These are phyloP conservation scores for Talaromyces proteolyticus DNA, from an alignment of 495 filamentous ascomycete species.

Conservation along the genomic window DNA sequence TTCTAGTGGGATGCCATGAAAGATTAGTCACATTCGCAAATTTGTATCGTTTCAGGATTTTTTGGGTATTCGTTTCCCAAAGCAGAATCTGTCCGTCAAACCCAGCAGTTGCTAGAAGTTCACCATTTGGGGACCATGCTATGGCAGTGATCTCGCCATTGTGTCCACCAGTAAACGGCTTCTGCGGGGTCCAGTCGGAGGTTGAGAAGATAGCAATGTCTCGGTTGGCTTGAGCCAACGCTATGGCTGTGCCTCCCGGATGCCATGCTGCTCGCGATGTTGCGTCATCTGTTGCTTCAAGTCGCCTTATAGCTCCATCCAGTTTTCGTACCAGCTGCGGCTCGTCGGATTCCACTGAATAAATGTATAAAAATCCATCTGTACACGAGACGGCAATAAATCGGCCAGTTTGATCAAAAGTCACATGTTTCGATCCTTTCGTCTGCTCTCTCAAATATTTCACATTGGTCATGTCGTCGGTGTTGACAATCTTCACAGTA, in stretches of 20 bases:
- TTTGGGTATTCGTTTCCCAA: constrained; percentile 88
- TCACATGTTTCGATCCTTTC: constrained; percentile 81
- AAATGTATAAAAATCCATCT: constrained; percentile 83
- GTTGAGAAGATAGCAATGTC: constrained; percentile 83
- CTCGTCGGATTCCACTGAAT: constrained; percentile 74
- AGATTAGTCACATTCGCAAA: constrained; percentile 78
- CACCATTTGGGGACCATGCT: constrained; percentile 92
- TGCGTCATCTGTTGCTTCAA: constrained; percentile 73
- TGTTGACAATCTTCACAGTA: constrained; percentile 79
- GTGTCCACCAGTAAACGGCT: constrained; percentile 70
- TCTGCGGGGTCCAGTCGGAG: constrained; percentile 81
- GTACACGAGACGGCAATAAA: constrained; percentile 77
- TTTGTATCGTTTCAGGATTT: constrained; percentile 56
- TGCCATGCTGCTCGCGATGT: constrained; percentile 82
- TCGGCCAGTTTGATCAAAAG: constrained; percentile 77
- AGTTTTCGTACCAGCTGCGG: constrained; percentile 76
- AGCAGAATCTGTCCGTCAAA: constrained; percentile 77
- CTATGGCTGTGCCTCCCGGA: constrained; percentile 90
- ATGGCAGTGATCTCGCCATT: constrained; percentile 80
- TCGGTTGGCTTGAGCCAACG: constrained; percentile 71
- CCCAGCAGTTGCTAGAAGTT: constrained; percentile 74
- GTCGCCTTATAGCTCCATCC: constrained; percentile 73
- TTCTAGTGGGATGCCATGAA: constrained; percentile 85
- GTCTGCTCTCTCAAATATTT: constrained; percentile 73
- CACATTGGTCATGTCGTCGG: constrained; percentile 66